Base-by-base conservation (phyloP, 2,329 filamentous ascomycete species). In the Helminthosporium solani region DNA sequence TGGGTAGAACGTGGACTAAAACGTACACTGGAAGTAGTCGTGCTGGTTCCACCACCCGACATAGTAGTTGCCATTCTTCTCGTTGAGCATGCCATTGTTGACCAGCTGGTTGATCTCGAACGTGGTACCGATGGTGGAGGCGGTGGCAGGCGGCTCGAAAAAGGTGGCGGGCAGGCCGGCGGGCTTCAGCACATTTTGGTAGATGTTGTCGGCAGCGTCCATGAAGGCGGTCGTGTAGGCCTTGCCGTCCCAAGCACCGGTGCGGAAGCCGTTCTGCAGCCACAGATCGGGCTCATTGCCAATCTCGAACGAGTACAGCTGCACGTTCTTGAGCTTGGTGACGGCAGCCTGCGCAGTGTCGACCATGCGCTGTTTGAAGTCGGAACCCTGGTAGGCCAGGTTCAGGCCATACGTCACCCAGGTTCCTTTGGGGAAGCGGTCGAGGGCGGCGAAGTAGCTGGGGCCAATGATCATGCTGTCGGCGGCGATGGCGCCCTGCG, bases 21-120 rank as follows among this genome's bases (percentile, higher is more conserved):
- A 52, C 63, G 25, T 56, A 67, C 64, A 78, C 54, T 78, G 78
- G 56, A 74, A 78, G 63, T 79, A 79, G 58, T 79, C 74, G 58
- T 79, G 77, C 62, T 79, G 76, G 51, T 78, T 79, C 76, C 75
- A 79, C 21, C 63, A 66, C 14, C 71, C 57, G 47, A 76, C 59
- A 50, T 68, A 73, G 28, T 62, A 59, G 25, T 66, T 63, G 35
- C 67, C 69, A 30, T 73, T 70, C 18, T 63, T 61, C 11, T 58
- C 52, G 7, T 60, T 55, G 35, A 66, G 63, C 46, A 78, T 73
- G 27, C 72, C 73, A 43, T 70, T 63, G 36, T 61, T 40, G 25
- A 70, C 61, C 33, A 79, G 61, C 46, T 73, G 63, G 3, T 61
- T 39, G 46, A 78, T 75, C 46, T 73, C 65, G 52, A 78, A 78